Percentiles rank a stretch among this genome's conserved stretches.
Conservation (phyloP, 345 rosid genomes). For the Lenwebbia sp. region DNA sequence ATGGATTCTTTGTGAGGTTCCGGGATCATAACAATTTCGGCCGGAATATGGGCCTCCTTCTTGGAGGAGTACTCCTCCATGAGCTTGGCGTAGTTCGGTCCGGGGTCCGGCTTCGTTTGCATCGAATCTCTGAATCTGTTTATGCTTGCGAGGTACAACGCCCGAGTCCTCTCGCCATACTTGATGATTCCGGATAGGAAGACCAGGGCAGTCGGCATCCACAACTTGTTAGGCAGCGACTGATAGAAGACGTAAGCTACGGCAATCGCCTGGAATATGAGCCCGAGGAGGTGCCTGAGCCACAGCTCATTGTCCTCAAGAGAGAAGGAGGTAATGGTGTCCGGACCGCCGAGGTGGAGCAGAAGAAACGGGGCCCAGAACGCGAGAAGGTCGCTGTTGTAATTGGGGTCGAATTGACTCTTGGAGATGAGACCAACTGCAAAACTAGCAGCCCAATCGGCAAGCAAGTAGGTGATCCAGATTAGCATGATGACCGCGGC, state of each 20-base stretch:
- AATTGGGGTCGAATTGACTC: background rate
- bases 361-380: background rate
- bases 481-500: background rate
- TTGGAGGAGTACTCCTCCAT: slow-evolving; percentile 52
- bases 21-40: background rate
- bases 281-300: background rate
- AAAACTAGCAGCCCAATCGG: background rate
- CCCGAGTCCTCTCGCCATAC: slow-evolving; percentile 42
- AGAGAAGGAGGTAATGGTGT: background rate
- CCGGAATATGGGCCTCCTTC: slow-evolving; percentile 26
- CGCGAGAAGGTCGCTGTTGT: background rate
- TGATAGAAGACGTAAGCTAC: background rate
- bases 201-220: background rate
- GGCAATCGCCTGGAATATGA: background rate
- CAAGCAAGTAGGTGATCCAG: background rate
- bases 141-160: background rate
- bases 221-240: background rate
- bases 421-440: background rate
- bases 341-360: background rate
- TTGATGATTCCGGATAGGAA: slow-evolving; percentile 11
- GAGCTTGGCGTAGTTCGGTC: slow-evolving; percentile 48
- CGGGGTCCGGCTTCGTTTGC: slow-evolving; percentile 47
- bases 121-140: slow-evolving; percentile 24
- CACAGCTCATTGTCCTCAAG: background rate
- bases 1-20: slow-evolving; percentile 4